Conservation (phyloP, 257 asterid genomes). For the Nicotiana otophora region DNA sequence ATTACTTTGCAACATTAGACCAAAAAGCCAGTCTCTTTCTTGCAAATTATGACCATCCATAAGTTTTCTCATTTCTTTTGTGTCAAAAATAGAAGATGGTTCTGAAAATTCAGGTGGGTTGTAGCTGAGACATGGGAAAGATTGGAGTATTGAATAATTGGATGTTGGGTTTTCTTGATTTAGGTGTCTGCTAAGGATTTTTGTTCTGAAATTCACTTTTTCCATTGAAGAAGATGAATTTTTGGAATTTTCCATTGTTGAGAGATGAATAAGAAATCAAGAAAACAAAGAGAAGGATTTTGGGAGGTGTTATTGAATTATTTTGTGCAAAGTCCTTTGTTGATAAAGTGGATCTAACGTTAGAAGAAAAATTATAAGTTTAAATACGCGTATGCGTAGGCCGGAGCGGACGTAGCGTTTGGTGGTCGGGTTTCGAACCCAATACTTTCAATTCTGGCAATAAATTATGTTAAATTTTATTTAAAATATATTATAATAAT, state of each 20-base stretch:
- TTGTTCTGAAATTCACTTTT: slow-evolving; percentile 56
- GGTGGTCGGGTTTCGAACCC: no score
- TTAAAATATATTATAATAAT: no score
- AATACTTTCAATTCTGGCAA: no score
- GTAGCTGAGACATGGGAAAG: slow-evolving; percentile 69
- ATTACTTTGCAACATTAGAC: slow-evolving; percentile 60
- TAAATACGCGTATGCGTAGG: no score
- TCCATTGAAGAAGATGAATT: slow-evolving; percentile 37
- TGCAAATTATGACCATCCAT: slow-evolving; percentile 74
- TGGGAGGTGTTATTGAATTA: no score
- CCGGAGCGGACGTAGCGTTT: no score
- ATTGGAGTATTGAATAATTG: slow-evolving; percentile 21
- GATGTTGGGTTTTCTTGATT: slow-evolving; percentile 17
- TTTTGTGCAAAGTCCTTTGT: no score
- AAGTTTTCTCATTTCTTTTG: slow-evolving; percentile 53
- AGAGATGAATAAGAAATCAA: background rate
- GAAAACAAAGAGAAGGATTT: background rate
- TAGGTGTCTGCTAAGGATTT: slow-evolving; percentile 56
- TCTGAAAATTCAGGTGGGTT: slow-evolving; percentile 71
- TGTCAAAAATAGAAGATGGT: slow-evolving; percentile 43
- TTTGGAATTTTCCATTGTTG: background rate
- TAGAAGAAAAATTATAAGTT: no score
- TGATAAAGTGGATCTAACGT: no score
- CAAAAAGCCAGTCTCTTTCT: slow-evolving; percentile 84
- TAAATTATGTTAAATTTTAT: no score